Evolutionary conservation across 805 yeast genomes (phyloP), one percentile per base, ranked within the genome.

Genomic region (Lachancea thermotolerans): DNA sequence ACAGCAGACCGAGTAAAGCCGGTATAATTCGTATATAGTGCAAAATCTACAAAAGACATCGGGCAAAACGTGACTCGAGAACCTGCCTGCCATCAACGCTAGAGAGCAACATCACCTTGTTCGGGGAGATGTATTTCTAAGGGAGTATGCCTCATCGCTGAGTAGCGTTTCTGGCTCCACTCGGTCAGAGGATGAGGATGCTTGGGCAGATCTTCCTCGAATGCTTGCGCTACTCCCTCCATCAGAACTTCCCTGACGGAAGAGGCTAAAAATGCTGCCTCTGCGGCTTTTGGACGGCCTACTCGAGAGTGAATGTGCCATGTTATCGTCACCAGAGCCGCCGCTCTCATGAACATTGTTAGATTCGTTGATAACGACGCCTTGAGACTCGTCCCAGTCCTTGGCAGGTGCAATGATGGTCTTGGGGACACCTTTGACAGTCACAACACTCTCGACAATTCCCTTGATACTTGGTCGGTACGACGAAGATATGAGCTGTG

Each of bases 351-450:
- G 42, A 8, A 48, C 46, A 38, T 48, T 48, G 39, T 33, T 29
- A 5, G 35, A 21, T 25, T 48, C 50, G 39, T 48, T 40, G 43
- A 44, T 37, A 28, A 38, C 36, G 11, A 48, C 48, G 5, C 35
- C 44, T 35, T 44, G 37, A 16, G 48, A 48, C 35, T 54, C 55
- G 37, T 77, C 79, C 35, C 70, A 68, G 45, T 69, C 74, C 50
- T 76, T 64, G 5, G 75, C 72, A 44, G 79, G 82, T 55, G 84
- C 91, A 56, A 88, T 87, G 49, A 88, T 85, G 3, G 95, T 87
- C 70, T 88, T 88, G 55, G 79, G 81, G 16, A 85, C 85, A 44
- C 96, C 96, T 58, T 82, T 81, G 25, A 84, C 84, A 41, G 82
- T 84, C n/a, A 88, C 79, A 14, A 88, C 82, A 35, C 85, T 79